A percentile compares a stretch with the other conserved stretches of the same genome.
phyloP scores from a whole-genome alignment of 768 basidiomycete species.

The Roridomyces roridus region DNA sequence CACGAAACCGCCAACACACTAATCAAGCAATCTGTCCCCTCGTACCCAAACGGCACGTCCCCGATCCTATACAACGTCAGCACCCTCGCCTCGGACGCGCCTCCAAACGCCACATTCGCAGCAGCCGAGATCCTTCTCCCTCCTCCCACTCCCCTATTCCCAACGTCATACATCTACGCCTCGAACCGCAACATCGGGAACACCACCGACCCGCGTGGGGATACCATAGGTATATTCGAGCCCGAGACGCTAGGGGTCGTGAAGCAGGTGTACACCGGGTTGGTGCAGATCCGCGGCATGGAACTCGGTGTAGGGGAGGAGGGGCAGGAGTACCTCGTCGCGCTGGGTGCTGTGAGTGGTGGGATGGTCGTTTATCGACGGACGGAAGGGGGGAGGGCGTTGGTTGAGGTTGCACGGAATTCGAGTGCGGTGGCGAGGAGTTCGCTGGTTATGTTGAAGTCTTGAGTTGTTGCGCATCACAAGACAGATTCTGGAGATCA shows the following conservation, averaged over 20 bases:
- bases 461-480: no score
- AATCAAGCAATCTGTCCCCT: slow-evolving; percentile 62
- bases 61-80: slow-evolving; percentile 54
- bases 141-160: slow-evolving; percentile 49
- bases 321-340: slow-evolving; percentile 1
- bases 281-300: slow-evolving; percentile 72
- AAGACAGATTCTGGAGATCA: no score
- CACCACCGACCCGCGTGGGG: slow-evolving; percentile 53
- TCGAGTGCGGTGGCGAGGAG: slow-evolving; percentile 4
- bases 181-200: slow-evolving; percentile 72
- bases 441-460: neutral
- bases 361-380: slow-evolving; percentile 8
- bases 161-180: slow-evolving; percentile 62
- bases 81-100: slow-evolving; percentile 52
- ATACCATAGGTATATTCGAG: slow-evolving; percentile 69
- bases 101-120: slow-evolving; percentile 48
- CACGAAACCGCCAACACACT: slow-evolving; percentile 32
- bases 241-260: slow-evolving; percentile 42
- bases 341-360: slow-evolving; percentile 1
- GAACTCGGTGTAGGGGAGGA: slow-evolving; percentile 50
- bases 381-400: neutral
- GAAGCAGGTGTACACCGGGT: slow-evolving; percentile 62
- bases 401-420: slow-evolving; percentile 7
- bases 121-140: slow-evolving; percentile 73
- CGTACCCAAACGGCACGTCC: slow-evolving; percentile 56